Base-by-base conservation (phyloP, 495 filamentous ascomycete genomes). In the Podospora conica region DNA sequence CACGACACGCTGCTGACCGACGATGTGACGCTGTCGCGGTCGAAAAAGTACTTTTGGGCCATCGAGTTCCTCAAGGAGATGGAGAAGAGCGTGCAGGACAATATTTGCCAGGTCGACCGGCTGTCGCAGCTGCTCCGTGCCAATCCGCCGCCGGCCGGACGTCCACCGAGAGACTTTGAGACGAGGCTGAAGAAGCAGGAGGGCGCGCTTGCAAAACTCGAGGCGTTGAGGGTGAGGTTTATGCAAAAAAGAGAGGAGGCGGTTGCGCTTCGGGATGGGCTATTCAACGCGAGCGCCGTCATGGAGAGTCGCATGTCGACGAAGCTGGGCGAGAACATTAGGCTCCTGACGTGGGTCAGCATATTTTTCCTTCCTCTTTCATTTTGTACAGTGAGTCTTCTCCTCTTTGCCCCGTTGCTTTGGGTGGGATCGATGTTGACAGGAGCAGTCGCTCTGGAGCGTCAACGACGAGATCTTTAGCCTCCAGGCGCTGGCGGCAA, bases 261-360 rank as follows among this genome's bases (percentile, higher is more conserved):
- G n/a, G 40, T 65, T 2, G 64, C 63, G 5, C n/a, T 68, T 28
- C 25, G 66, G 28, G 66, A 68, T 55, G 66, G 66, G 8, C 68
- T 70, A 15, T 70, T 70, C 58, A 70, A 68, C 28, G 68, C 68
- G 20, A 70, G 66, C 40, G 40, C 73, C 68, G 56, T 73, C 69
- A 68, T 77, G n/a, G 78, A 81, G 58, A 78, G 71, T 40, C 67
- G 76, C 10, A 59, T 68, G 9, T 73, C 74, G 0, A 77, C 76
- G 0, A 61, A 73, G 31, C 63, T 79, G 0, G 74, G 74, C 0
- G 63, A 79, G n/a, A 78, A 79, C 57, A 70, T 79, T 15, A 76
- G 70, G 57, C 70, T 79, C 3, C 67, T 78, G 27, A 78, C 76
- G 11, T 77, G 70, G 56, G 70, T 79, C 29, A 76, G 74, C 68